A percentile compares a stretch with the other conserved stretches of the same genome.
Evolutionary conservation across 2,329 filamentous ascomycete genomes (phyloP).

Genomic region (Domatiomyces catenatus): DNA sequence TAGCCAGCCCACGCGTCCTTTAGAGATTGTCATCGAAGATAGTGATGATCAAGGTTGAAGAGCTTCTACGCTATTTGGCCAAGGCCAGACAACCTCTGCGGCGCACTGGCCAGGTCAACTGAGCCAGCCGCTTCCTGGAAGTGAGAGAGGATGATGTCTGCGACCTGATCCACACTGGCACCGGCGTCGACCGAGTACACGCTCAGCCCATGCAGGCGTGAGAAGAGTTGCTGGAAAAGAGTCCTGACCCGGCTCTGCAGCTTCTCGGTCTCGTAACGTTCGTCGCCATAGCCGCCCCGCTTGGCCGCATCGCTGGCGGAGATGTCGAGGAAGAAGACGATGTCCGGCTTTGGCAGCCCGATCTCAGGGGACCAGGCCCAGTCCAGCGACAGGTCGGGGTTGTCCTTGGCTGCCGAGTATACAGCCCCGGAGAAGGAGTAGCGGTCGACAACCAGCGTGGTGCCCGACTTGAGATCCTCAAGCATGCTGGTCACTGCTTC

Average conservation of each 20-base stretch:
- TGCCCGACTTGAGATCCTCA: slow-evolving; percentile 44
- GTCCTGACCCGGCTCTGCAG: slow-evolving; percentile 69
- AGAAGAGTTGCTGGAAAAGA: slow-evolving; percentile 47
- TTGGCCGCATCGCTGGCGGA: slow-evolving; percentile 54
- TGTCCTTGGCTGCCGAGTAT: slow-evolving; percentile 78
- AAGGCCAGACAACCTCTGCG: slow-evolving; percentile 21
- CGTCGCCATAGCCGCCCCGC: slow-evolving; percentile 74
- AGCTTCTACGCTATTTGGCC: slow-evolving; percentile 4
- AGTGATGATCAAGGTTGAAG: slow-evolving; percentile 35
- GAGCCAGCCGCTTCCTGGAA: slow-evolving; percentile 1
- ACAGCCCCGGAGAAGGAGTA: slow-evolving; percentile 94
- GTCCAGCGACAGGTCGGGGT: slow-evolving; percentile 49
- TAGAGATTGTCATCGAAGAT: slow-evolving; percentile 37
- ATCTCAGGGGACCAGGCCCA: slow-evolving; percentile 80
- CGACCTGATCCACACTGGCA: slow-evolving; percentile 35
- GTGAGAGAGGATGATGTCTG: slow-evolving; percentile 22
- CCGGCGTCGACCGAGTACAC: slow-evolving; percentile 43
- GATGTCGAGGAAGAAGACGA: slow-evolving; percentile 76
- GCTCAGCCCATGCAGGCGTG: slow-evolving; percentile 31
- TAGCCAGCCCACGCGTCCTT: slow-evolving; percentile 4
- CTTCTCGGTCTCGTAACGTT: slow-evolving; percentile 72
- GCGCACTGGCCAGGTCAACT: slow-evolving; percentile 17
- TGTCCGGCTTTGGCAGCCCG: slow-evolving; percentile 72
- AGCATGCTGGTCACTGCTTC: slow-evolving; percentile 39
- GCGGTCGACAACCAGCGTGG: slow-evolving; percentile 69